A percentile compares a stretch with the other conserved stretches of the same genome.
phyloP scores from a whole-genome alignment of 75 land plant species.

The Chamaecyparis obtusa region DNA sequence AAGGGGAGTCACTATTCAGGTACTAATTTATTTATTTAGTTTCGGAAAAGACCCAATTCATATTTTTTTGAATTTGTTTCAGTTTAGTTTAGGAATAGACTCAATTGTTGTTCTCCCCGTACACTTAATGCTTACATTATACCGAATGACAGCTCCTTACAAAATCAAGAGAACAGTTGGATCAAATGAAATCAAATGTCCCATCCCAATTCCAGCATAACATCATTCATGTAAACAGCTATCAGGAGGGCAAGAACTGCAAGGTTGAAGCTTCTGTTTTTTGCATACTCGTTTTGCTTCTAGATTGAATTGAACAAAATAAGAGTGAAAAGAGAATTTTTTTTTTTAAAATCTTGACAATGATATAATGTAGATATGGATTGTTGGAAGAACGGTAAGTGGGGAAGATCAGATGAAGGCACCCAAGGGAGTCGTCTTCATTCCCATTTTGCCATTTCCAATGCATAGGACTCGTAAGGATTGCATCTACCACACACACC shows the following conservation, averaged over 20 bases:
- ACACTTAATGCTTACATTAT: neutral
- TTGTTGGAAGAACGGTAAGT: conserved; percentile 55
- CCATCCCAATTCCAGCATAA: neutral
- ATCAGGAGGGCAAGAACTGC: neutral
- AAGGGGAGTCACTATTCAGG: conserved; percentile 38
- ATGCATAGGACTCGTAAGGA: conserved; percentile 41
- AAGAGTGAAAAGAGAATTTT: neutral
- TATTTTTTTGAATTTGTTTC: no score
- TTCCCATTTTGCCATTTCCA: conserved; percentile 57
- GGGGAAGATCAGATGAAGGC: conserved; percentile 49
- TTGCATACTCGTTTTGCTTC: neutral
- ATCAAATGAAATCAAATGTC: neutral
- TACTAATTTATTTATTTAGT: neutral
- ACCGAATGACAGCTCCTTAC: neutral
- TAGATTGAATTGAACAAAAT: neutral
- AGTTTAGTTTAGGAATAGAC: no score
- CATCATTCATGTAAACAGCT: neutral
- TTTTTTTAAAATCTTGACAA: no score
- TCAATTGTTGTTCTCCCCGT: no score
- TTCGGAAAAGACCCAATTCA: no score
- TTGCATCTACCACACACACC: conserved; percentile 60
- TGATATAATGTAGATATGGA: conserved; percentile 48
- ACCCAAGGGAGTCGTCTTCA: conserved; percentile 48
- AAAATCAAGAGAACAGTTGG: neutral
- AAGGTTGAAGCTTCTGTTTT: neutral